Evolutionary conservation across 805 yeast genomes (phyloP), one percentile per base, ranked within the genome.

Genomic region (Nakazawaea sp.): DNA sequence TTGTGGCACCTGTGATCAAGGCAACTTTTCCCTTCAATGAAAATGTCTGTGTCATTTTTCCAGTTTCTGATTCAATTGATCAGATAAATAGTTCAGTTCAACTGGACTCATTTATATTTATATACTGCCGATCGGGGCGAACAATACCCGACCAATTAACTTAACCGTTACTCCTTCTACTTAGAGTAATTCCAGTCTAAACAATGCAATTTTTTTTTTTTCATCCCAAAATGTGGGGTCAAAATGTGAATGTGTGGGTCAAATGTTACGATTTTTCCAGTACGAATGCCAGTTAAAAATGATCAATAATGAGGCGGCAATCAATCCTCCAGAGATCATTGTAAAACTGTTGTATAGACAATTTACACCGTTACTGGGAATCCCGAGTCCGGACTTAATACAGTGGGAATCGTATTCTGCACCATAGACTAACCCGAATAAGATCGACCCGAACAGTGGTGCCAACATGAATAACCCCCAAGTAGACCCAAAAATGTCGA

Each of bases 391-490:
- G 11, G 46, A 27, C 5, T 37, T 26, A 1, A 38, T 19, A 41
- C 74, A 61, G 36, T 58, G 50, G 12, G 43, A 32, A 45, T 85
- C 92, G 46, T 72, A 78, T 15, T 75, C 56, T 18, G 58, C 49
- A 1, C 95, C 96, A 53, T 81, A 88, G 10, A 78, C 45, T 35
- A 83, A 49, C 5, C 95, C 89, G 48, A 72, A 83, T 2, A 73
- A 43, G 4, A 82, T 64, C 2, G 90, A 67, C 1, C 96, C 95
- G 2, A 85, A 45, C 0, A 96, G 96, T 2, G 96, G 95, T 0
- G 94, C 92, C 25, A 84, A 68, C 72, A 87, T 81, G 54, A 87
- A 84, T 18, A 82, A 64, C 2, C 97, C 97, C 86, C 96, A 90
- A 2, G 90, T 83, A 2, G 95, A 83, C 0, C 97, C 97, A 58